Conservation (phyloP, 2,329 filamentous ascomycete species). For the Blastomyces parvus region DNA sequence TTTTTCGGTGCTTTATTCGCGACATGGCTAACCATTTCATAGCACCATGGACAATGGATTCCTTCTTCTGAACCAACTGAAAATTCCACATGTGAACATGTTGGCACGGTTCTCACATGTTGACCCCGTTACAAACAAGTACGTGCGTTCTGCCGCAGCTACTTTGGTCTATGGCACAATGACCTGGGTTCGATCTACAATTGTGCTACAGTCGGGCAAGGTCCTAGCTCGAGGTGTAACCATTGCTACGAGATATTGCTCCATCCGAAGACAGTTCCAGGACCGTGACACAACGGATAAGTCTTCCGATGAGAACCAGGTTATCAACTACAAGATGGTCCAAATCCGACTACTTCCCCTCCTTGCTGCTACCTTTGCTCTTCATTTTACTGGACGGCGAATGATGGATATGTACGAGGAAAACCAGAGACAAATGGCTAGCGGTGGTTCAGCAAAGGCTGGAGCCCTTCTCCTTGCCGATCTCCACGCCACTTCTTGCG, state of each 20-base stretch:
- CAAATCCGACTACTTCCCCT: conserved; percentile 64
- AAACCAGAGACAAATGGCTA: conserved; percentile 59
- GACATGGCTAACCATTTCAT: conserved; percentile 11
- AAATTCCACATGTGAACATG: conserved; percentile 66
- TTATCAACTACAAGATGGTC: conserved; percentile 74
- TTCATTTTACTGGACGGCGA: conserved; percentile 66
- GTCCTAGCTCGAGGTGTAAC: conserved; percentile 67
- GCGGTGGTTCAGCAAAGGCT: conserved; percentile 48
- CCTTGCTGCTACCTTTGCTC: conserved; percentile 63
- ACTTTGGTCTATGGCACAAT: conserved; percentile 65
- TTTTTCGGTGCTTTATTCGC: too few relatives aligned
- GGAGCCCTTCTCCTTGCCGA: conserved; percentile 62
- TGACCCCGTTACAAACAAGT: conserved; percentile 58
- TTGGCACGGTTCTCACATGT: conserved; percentile 60
- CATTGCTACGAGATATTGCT: conserved; percentile 64
- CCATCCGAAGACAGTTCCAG: conserved; percentile 68
- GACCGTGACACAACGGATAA: conserved; percentile 56
- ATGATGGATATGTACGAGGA: conserved; percentile 67
- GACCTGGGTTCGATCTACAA: conserved; percentile 64
- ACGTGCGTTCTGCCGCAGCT: conserved; percentile 56
- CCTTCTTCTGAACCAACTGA: conserved; percentile 65
- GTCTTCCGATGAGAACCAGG: conserved; percentile 57
- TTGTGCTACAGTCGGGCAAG: conserved; percentile 62
- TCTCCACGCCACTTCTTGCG: conserved; percentile 66
- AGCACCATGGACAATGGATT: conserved; percentile 73